A percentile compares a stretch with the other conserved stretches of the same genome.
These are phyloP conservation scores for Pseudopyricularia cyperi DNA, from an alignment of 2,329 filamentous ascomycete species.

Conservation along the genomic window DNA sequence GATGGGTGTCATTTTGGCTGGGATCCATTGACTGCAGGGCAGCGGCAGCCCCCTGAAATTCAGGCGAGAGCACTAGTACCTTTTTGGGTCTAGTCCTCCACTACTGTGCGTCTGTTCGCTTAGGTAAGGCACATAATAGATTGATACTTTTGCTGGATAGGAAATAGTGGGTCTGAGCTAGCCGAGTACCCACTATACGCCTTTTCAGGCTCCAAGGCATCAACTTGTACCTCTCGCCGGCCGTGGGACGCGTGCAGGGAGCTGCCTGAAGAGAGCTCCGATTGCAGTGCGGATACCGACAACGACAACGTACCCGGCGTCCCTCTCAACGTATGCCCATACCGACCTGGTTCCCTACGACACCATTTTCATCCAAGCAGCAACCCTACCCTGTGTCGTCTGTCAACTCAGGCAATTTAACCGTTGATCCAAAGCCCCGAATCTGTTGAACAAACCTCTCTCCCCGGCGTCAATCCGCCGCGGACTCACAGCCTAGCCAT, in stretches of 20 bases:
- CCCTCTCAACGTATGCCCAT: neutral
- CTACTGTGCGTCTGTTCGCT: no score
- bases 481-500: constrained; percentile 11
- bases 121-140: no score
- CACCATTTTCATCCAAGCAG: neutral
- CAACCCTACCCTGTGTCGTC: neutral
- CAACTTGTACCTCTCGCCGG: neutral
- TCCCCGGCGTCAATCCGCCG: neutral
- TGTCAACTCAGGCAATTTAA: neutral
- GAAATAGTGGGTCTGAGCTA: neutral
- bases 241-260: constrained; percentile 1
- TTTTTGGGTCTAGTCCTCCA: no score
- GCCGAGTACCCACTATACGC: neutral
- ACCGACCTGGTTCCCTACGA: neutral
- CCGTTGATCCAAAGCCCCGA: neutral
- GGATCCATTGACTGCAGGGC: no score
- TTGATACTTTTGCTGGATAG: no score
- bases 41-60: no score
- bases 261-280: constrained; percentile 1
- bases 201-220: constrained; percentile 1
- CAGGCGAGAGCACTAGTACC: no score
- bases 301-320: neutral
- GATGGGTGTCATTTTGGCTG: no score
- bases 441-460: neutral
- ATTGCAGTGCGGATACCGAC: neutral